Percentiles rank a stretch among this genome's conserved stretches.
These are phyloP conservation scores for Brassica incana DNA, from an alignment of 345 rosid genomes.

Conservation along the genomic window DNA sequence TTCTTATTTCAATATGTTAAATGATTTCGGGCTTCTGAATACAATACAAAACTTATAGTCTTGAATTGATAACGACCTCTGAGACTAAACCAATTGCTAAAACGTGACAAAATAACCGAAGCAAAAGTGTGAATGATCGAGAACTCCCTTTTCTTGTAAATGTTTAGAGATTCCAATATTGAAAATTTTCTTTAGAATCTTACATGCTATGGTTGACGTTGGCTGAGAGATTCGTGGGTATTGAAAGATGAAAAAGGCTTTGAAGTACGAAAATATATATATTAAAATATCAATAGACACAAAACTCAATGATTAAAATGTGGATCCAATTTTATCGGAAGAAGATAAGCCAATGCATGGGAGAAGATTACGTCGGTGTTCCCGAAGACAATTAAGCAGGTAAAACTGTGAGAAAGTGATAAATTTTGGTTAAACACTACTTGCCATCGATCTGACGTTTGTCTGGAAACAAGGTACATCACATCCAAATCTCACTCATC, in stretches of 20 bases:
- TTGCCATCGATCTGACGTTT: background rate
- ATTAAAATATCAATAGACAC: constrained; percentile 9
- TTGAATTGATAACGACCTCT: background rate
- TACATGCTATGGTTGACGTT: constrained; percentile 21
- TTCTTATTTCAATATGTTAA: background rate
- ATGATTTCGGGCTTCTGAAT: background rate
- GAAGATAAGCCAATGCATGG: background rate
- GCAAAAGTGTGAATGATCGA: background rate
- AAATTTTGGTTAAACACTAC: background rate
- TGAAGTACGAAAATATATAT: constrained; percentile 22
- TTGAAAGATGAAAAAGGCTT: constrained; percentile 25
- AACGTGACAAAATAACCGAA: background rate
- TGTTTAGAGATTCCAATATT: background rate
- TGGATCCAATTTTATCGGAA: background rate
- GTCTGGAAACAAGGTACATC: constrained; percentile 1
- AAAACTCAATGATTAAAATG: constrained; percentile 12
- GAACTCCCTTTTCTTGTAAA: background rate
- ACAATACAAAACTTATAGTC: background rate
- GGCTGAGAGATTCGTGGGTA: constrained; percentile 29
- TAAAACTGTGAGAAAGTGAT: background rate
- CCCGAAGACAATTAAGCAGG: background rate
- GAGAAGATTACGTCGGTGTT: background rate
- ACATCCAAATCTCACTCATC: background rate
- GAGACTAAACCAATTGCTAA: background rate
- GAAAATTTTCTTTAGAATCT: background rate